A percentile compares a stretch with the other conserved stretches of the same genome.
These are phyloP conservation scores for Canna indica DNA, from an alignment of 176 grass and related monocot species.

Conservation along the genomic window DNA sequence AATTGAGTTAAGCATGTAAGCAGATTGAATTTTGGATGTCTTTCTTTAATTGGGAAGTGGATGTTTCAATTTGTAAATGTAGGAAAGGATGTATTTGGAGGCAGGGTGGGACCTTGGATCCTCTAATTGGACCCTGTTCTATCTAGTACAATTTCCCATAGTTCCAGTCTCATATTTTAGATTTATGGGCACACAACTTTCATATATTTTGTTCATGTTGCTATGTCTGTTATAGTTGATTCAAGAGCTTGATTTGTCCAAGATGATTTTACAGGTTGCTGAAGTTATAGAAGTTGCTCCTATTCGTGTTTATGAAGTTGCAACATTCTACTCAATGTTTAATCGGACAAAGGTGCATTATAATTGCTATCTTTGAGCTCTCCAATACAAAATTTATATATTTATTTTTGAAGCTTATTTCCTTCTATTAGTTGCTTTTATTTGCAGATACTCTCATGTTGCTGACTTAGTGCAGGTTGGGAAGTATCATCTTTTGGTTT, in stretches of 20 bases:
- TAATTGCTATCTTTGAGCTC: constrained; percentile 3
- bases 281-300: constrained; percentile 77
- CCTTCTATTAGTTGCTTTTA: background rate
- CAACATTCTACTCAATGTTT: constrained; percentile 99
- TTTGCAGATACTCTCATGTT: background rate
- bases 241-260: background rate
- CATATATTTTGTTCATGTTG: background rate
- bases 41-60: too few species aligned
- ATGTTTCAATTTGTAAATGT: background rate
- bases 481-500: constrained; percentile 93
- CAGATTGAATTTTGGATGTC: too few species aligned
- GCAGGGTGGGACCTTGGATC: too few species aligned
- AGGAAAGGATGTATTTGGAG: background rate
- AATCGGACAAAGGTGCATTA: constrained; percentile 65
- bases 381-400: background rate
- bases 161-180: background rate
- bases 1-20: too few species aligned
- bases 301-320: constrained; percentile 96
- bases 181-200: background rate
- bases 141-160: background rate
- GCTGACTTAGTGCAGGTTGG: constrained; percentile 55
- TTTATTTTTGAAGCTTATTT: background rate
- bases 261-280: constrained; percentile 53
- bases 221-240: background rate
- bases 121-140: background rate